Percentiles rank a stretch among this genome's conserved stretches.
phyloP scores from a whole-genome alignment of 2,329 filamentous ascomycete species.

The Ophiocordyceps camponoti-saundersi region DNA sequence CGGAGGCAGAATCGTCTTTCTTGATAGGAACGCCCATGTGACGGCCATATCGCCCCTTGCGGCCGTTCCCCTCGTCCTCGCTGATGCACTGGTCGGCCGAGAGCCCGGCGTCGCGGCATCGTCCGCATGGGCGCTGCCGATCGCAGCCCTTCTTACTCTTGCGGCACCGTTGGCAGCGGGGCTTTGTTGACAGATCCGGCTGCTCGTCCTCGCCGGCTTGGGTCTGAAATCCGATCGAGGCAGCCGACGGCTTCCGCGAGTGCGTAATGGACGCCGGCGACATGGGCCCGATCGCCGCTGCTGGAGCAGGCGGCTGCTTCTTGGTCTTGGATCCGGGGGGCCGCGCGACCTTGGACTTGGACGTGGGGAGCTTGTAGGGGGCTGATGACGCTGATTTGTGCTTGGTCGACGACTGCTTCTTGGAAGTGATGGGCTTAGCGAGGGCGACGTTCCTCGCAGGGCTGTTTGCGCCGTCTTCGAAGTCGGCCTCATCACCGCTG shows the following conservation, averaged over 20 bases:
- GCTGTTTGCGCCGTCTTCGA: slow-evolving; percentile 15
- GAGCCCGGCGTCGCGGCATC: slow-evolving; percentile 92
- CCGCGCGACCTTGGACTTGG: slow-evolving; percentile 24
- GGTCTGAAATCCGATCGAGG: slow-evolving; percentile 33
- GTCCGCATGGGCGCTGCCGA: slow-evolving; percentile 82
- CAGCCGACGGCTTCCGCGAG: slow-evolving; percentile 59
- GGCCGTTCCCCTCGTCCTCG: slow-evolving; percentile 93
- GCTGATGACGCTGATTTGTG: slow-evolving; percentile 16
- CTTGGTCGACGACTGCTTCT: slow-evolving; percentile 21
- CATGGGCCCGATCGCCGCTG: slow-evolving; percentile 24
- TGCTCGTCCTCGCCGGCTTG: slow-evolving; percentile 65
- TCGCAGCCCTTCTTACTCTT: slow-evolving; percentile 99
- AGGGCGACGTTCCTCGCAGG: slow-evolving; percentile 15
- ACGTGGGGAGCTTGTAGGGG: slow-evolving; percentile 13
- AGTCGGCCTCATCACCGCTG: slow-evolving; percentile 17
- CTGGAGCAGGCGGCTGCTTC: slow-evolving; percentile 21
- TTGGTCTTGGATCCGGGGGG: slow-evolving; percentile 28
- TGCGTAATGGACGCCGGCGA: slow-evolving; percentile 52
- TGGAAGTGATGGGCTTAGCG: slow-evolving; percentile 20
- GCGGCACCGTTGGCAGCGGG: slow-evolving; percentile 91
- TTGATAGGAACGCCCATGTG: slow-evolving; percentile 53
- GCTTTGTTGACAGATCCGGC: slow-evolving; percentile 85
- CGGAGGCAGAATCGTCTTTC: slow-evolving; percentile 30
- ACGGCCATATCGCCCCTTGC: slow-evolving; percentile 77
- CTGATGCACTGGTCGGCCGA: slow-evolving; percentile 87